A percentile compares a stretch with the other conserved stretches of the same genome.
Evolutionary conservation across 2,329 filamentous ascomycete species (phyloP).

Genomic region (Coccinonectria pachysandricola): DNA sequence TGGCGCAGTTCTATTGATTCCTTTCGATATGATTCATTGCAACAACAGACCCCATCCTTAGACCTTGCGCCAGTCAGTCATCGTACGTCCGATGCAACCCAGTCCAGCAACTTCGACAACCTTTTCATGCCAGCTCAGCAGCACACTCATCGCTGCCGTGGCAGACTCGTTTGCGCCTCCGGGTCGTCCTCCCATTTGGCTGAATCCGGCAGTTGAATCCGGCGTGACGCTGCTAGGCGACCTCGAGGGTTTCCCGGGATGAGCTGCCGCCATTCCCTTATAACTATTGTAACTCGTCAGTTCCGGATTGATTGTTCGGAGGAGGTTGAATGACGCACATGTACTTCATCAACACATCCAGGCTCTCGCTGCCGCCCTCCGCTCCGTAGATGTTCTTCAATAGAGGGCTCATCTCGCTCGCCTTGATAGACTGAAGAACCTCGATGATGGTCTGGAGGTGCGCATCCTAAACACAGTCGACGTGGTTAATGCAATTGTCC

Average conservation of each 20-base stretch:
- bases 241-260: conserved; percentile 32
- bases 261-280: conserved; percentile 68
- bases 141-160: conserved; percentile 86
- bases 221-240: conserved; percentile 46
- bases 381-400: conserved; percentile 70
- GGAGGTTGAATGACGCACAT: conserved; percentile 47
- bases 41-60: no score
- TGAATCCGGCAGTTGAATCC: conserved; percentile 73
- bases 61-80: conserved; percentile 88
- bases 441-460: conserved; percentile 84
- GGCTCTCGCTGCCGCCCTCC: conserved; percentile 69
- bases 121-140: conserved; percentile 98
- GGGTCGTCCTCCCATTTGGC: conserved; percentile 56
- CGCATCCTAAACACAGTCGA: conserved; percentile 50
- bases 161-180: conserved; percentile 53
- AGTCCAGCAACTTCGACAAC: conserved; percentile 86
- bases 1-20: no score
- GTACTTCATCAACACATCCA: conserved; percentile 97
- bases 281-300: conserved; percentile 44
- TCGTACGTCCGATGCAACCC: conserved; percentile 84
- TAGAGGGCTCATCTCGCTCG: conserved; percentile 87
- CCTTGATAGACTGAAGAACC: conserved; percentile 91
- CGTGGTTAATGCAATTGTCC: no score
- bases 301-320: not conserved
- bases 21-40: no score